Conservation (phyloP, 352 stramenopile species). For the Phytophthora europaea region DNA sequence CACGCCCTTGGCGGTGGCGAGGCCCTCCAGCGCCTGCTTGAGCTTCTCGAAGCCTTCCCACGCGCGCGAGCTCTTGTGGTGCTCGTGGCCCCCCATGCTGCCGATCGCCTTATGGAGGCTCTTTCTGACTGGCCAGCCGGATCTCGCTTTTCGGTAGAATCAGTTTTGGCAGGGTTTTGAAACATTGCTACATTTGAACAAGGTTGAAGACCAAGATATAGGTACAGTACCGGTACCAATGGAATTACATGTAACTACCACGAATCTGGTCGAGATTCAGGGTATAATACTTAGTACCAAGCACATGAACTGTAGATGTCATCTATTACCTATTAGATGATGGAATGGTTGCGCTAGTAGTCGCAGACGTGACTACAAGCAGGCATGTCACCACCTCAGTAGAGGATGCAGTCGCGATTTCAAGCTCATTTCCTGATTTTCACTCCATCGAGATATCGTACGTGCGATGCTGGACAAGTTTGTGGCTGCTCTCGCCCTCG, state of each 20-base stretch:
- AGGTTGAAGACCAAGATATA: too few species aligned
- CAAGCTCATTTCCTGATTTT: background rate
- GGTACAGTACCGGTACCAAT: too few species aligned
- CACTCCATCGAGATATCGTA: background rate
- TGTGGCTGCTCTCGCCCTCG: background rate
- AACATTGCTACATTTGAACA: too few species aligned
- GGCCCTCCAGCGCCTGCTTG: slow-evolving; percentile 69
- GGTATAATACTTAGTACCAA: too few species aligned
- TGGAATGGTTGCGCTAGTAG: background rate
- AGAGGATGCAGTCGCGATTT: background rate
- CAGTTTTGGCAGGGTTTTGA: too few species aligned
- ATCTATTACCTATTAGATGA: background rate
- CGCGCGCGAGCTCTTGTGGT: slow-evolving; percentile 39
- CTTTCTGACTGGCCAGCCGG: slow-evolving; percentile 42
- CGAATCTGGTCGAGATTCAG: background rate
- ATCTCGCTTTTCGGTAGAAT: slow-evolving; percentile 10
- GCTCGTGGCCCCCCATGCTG: slow-evolving; percentile 46
- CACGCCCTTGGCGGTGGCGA: slow-evolving; percentile 83
- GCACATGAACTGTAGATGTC: too few species aligned
- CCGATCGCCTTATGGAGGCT: slow-evolving; percentile 2
- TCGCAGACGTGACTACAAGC: background rate
- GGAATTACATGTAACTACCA: too few species aligned
- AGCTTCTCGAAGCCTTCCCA: slow-evolving; percentile 83
- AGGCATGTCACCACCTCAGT: too few species aligned
- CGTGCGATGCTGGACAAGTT: slow-evolving; percentile 18